These are phyloP conservation scores for Cadophora luteo-olivacea DNA, from an alignment of 2,329 filamentous ascomycete genomes.

Conservation along the genomic window DNA sequence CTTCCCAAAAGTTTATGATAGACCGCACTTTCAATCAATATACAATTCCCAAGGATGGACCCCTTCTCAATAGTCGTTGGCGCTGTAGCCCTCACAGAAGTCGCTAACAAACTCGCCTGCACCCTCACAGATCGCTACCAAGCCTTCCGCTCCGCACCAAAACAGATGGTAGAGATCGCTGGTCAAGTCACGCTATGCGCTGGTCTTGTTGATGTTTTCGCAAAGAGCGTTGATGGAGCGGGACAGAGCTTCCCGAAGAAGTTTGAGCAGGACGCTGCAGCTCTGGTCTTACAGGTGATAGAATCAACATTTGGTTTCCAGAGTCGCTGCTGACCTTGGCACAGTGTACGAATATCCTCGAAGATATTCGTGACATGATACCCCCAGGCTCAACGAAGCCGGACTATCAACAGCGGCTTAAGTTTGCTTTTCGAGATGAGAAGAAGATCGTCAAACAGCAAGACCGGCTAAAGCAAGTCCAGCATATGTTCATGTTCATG, in stretches of 20 bases:
- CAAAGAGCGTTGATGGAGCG: slow-evolving; percentile 25
- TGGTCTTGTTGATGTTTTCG: slow-evolving; percentile 29
- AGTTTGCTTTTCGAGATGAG: slow-evolving; percentile 27
- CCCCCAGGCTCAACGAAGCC: slow-evolving; percentile 24
- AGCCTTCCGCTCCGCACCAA: slow-evolving; percentile 30
- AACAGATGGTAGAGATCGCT: slow-evolving; percentile 28
- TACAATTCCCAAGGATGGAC: slow-evolving; percentile 12
- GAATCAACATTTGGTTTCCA: not conserved
- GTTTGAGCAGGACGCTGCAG: slow-evolving; percentile 23
- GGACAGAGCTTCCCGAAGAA: slow-evolving; percentile 20
- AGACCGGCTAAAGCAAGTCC: slow-evolving; percentile 26
- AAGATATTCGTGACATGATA: slow-evolving; percentile 26
- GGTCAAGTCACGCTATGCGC: slow-evolving; percentile 26
- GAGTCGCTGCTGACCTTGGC: not conserved
- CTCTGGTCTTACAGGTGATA: slow-evolving; percentile 22
- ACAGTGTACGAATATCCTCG: slow-evolving; percentile 20
- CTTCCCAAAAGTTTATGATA: not conserved
- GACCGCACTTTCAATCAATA: not conserved
- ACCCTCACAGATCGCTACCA: slow-evolving; percentile 25
- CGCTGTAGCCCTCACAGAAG: slow-evolving; percentile 26
- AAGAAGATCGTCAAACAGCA: slow-evolving; percentile 26
- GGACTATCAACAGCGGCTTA: slow-evolving; percentile 25
- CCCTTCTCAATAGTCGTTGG: slow-evolving; percentile 27
- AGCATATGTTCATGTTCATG: slow-evolving; percentile 35
- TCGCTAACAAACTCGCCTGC: slow-evolving; percentile 27